Percentiles rank a stretch among this genome's conserved stretches.
Conservation (phyloP, 805 yeast species). For the Hanseniaspora occidentalis region DNA sequence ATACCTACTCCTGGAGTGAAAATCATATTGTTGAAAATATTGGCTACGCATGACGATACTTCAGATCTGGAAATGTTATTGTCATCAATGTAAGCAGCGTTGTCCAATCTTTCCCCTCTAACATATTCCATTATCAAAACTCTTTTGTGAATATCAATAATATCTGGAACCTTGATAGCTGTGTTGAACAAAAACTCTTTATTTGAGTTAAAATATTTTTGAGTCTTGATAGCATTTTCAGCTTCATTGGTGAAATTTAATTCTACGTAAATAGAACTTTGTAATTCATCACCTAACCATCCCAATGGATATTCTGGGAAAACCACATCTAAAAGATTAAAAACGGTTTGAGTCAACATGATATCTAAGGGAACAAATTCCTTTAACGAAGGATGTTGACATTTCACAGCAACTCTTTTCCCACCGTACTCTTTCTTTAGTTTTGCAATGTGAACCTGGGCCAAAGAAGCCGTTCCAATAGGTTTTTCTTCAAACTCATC, state of each 20-base stretch:
- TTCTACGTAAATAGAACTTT: slow-evolving; percentile 78
- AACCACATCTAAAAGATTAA: slow-evolving; percentile 55
- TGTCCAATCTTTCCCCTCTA: slow-evolving; percentile 73
- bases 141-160: slow-evolving; percentile 53
- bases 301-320: slow-evolving; percentile 90
- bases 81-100: slow-evolving; percentile 47
- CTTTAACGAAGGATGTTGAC: slow-evolving; percentile 81
- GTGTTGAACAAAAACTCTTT: slow-evolving; percentile 40
- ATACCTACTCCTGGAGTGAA: slow-evolving; percentile 84
- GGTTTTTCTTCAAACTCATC: slow-evolving; percentile 57
- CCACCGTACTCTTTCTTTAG: slow-evolving; percentile 28
- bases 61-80: slow-evolving; percentile 61
- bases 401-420: slow-evolving; percentile 78
- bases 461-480: slow-evolving; percentile 90
- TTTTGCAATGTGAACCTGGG: slow-evolving; percentile 83
- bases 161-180: slow-evolving; percentile 68
- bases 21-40: slow-evolving; percentile 88
- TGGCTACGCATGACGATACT: slow-evolving; percentile 77
- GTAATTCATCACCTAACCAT: slow-evolving; percentile 94
- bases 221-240: slow-evolving; percentile 59
- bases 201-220: slow-evolving; percentile 39
- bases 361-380: slow-evolving; percentile 90
- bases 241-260: slow-evolving; percentile 84
- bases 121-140: slow-evolving; percentile 81
- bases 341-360: slow-evolving; percentile 62